phyloP scores from a whole-genome alignment of 306 rosid species.

The Pachyrhizus erosus region DNA sequence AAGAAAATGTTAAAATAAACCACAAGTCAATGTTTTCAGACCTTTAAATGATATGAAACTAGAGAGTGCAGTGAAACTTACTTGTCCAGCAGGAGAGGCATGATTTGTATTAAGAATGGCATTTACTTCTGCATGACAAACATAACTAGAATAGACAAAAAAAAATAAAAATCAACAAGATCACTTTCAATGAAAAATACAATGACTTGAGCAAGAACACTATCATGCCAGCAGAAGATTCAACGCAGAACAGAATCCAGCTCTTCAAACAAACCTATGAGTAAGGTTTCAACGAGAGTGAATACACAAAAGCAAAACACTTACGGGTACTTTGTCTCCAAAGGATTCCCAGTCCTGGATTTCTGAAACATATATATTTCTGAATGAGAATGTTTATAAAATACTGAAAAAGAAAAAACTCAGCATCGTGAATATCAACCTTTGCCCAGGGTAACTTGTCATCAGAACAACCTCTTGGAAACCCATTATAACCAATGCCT shows the following conservation, averaged over 20 bases:
- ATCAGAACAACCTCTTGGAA: conserved; percentile 96
- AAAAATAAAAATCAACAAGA: neutral
- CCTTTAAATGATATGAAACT: neutral
- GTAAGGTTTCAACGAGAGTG: conserved; percentile 7
- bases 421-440: conserved; percentile 55
- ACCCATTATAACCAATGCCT: conserved; percentile 98
- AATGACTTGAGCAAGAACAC: neutral
- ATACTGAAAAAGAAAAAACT: neutral
- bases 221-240: neutral
- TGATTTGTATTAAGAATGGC: conserved; percentile 93
- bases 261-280: neutral
- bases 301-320: conserved; percentile 41
- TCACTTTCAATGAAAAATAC: neutral
- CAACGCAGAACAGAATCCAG: conserved; percentile 2
- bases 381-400: conserved; percentile 8
- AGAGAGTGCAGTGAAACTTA: conserved; percentile 42
- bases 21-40: conserved; percentile 7
- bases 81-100: conserved; percentile 98
- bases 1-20: neutral
- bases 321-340: conserved; percentile 96
- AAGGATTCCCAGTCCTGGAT: conserved; percentile 82
- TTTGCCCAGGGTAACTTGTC: conserved; percentile 97
- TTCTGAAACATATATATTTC: conserved; percentile 57
- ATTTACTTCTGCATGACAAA: conserved; percentile 97
- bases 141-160: conserved; percentile 60